These are phyloP conservation scores for Kluyveromyces sp. DNA, from an alignment of 1,139 yeast species.

Conservation along the genomic window DNA sequence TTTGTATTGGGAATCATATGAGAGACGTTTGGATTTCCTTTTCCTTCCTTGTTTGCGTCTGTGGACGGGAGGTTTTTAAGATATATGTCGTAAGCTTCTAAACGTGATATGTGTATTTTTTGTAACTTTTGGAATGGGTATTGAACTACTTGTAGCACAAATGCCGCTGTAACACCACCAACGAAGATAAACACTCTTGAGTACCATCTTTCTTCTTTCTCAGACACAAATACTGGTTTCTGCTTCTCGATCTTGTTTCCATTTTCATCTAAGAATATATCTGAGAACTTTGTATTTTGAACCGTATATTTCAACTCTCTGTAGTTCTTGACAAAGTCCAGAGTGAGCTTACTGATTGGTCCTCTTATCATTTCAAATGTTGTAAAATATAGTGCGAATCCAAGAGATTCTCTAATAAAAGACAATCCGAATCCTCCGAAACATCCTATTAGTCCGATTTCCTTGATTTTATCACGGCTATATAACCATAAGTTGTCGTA, in stretches of 20 bases:
- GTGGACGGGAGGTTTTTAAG: constrained; percentile 34
- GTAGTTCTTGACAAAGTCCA: constrained; percentile 29
- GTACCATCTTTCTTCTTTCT: constrained; percentile 36
- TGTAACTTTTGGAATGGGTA: constrained; percentile 79
- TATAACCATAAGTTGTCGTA: constrained; percentile 73
- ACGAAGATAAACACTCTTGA: constrained; percentile 65
- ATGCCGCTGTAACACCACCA: constrained; percentile 90
- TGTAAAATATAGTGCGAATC: constrained; percentile 81
- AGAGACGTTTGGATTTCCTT: no score
- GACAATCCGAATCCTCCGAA: constrained; percentile 83
- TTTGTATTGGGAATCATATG: constrained; percentile 8
- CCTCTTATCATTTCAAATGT: constrained; percentile 80
- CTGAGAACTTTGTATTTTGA: constrained; percentile 11
- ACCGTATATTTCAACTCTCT: constrained; percentile 26
- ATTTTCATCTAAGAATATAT: constrained; percentile 8
- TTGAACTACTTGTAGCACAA: constrained; percentile 66
- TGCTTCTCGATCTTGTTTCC: constrained; percentile 18
- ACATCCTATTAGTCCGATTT: constrained; percentile 75
- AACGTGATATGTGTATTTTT: constrained; percentile 65
- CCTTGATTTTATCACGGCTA: constrained; percentile 57
- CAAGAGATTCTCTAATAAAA: constrained; percentile 69
- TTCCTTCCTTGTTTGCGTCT: constrained; percentile 9
- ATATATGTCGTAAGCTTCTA: constrained; percentile 72
- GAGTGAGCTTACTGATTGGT: constrained; percentile 46
- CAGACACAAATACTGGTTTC: constrained; percentile 12